These are phyloP conservation scores for Mycena sp. DNA, from an alignment of 1,284 basidiomycete genomes.

Conservation along the genomic window DNA sequence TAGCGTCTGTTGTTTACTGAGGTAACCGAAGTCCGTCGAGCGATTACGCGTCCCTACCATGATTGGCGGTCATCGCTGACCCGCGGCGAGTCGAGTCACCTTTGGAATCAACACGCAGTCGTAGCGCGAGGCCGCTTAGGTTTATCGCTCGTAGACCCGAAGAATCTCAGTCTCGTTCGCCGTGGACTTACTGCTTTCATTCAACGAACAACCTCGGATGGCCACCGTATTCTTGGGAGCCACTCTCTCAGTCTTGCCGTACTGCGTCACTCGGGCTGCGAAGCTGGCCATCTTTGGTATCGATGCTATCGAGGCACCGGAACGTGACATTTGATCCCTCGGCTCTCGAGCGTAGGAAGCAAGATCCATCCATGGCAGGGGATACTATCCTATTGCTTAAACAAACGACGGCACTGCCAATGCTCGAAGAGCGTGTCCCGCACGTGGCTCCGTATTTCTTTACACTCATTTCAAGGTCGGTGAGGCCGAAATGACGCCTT, in stretches of 20 bases:
- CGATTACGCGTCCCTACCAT: constrained; percentile 22
- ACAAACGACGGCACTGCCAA: constrained; percentile 2
- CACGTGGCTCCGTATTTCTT: no score
- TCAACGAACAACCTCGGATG: constrained; percentile 1
- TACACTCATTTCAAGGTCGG: no score
- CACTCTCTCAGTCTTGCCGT: constrained; percentile 13
- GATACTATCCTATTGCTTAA: constrained; percentile 25
- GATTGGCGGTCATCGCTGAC: constrained; percentile 7
- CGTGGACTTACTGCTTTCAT: constrained; percentile 17
- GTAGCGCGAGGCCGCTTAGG: constrained; percentile 24
- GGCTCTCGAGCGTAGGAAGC: constrained; percentile 13
- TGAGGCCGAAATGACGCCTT: no score
- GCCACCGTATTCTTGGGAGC: neutral
- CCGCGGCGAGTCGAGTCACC: neutral
- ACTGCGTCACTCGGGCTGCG: constrained; percentile 5
- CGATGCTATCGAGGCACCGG: constrained; percentile 7
- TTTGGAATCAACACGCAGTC: neutral
- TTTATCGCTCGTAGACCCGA: neutral
- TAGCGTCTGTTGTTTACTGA: constrained; percentile 15
- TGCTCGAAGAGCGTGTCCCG: neutral
- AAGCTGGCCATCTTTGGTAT: constrained; percentile 9
- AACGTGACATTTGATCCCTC: constrained; percentile 8
- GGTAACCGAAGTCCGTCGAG: constrained; percentile 18
- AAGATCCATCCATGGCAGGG: constrained; percentile 5
- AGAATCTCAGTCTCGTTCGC: neutral